Conservation (phyloP, 176 grass and related monocot genomes). For the Melocanna baccifera region DNA sequence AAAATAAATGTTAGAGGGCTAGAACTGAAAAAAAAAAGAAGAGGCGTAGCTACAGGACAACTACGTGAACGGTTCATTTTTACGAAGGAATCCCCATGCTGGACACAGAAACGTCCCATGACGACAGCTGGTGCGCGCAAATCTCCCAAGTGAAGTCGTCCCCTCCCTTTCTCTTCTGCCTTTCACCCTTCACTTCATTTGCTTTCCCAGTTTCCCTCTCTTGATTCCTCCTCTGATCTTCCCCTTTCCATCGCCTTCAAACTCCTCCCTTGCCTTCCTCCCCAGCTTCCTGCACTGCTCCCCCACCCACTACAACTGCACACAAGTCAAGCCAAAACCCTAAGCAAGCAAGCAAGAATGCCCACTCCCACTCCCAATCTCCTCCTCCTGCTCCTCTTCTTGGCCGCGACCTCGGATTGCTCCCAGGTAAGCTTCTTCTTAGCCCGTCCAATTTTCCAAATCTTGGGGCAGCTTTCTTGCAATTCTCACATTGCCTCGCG, state of each 20-base stretch:
- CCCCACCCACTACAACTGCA: background rate
- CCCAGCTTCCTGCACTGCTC: background rate
- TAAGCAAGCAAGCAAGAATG: constrained; percentile 2
- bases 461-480: background rate
- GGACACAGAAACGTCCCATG: background rate
- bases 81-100: too few relatives aligned
- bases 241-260: background rate
- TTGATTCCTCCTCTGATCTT: background rate
- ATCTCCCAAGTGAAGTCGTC: constrained; percentile 20
- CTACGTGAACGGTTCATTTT: too few relatives aligned
- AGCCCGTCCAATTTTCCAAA: background rate
- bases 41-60: too few relatives aligned
- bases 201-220: background rate
- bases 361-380: constrained; percentile 4
- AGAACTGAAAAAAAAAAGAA: too few relatives aligned
- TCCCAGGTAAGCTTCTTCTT: constrained; percentile 20
- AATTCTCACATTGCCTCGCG: background rate
- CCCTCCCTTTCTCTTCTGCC: background rate
- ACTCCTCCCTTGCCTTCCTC: background rate
- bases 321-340: constrained; percentile 9
- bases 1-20: too few relatives aligned
- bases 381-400: constrained; percentile 35
- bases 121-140: constrained; percentile 29
- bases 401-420: constrained; percentile 18
- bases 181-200: constrained; percentile 23